Base-by-base conservation (phyloP, 805 yeast species). In the Metschnikowia vanudenii region DNA sequence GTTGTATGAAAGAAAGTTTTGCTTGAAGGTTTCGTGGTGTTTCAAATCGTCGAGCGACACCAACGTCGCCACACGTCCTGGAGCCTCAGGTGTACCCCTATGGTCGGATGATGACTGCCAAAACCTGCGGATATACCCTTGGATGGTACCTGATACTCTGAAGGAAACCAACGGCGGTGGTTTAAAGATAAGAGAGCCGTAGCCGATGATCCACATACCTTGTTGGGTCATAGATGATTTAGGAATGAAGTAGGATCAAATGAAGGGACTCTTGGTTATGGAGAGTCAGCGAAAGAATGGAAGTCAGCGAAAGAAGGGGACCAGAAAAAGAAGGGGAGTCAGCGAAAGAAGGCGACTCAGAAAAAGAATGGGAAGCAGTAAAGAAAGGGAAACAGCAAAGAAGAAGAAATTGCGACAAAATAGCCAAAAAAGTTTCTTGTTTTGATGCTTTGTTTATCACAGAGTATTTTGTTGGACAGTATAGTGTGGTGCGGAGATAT, bases 51-150 rank as follows among this genome's bases (percentile, higher is more conserved):
- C 75, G 37, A 78, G 69, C 9, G 90, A 78, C 1, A 91, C 72
- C 38, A 91, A 68, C 0, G 97, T 91, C 9, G 80, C 96, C 1
- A 91, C 97, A 29, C 97, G 67, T 0, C 98, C 98, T 1, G 96
- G 96, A n/a, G 67, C 61, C 46, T 80, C 87, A 0, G 88, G 89
- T 0, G 95, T 85, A 1, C 97, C 97, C 43, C 97, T 68, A 63
- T 92, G 96, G 62, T 91, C 97, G 19, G 84, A 80, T 10, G 94
- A 84, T 30, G 88, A 78, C 64, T 91, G 97, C 97, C 97, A 91
- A 61, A 91, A 91, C 37, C 96, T 68, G 17, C 98, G 74, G 1
- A 84, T 79, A 55, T 72, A 89, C 1, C 97, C 97, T 42, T 73
- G 72, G 19, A 91, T 73, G 39, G 82, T 78, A 0, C 97, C 97